Conservation (phyloP, 495 filamentous ascomycete genomes). For the Penicillium psychrofluorescens region DNA sequence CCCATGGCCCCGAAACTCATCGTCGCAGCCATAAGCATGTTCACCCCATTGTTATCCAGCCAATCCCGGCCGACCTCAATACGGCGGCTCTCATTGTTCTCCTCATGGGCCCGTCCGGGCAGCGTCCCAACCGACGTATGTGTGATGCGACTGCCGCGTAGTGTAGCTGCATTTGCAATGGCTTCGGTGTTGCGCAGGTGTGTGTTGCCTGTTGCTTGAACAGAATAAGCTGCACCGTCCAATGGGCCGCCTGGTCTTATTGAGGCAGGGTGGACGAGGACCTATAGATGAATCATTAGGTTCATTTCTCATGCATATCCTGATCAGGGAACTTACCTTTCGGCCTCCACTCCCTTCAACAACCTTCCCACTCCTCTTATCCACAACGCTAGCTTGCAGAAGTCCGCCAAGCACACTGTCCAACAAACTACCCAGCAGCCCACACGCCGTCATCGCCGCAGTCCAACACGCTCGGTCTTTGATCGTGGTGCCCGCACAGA, state of each 20-base stretch:
- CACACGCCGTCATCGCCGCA: slow-evolving; percentile 59
- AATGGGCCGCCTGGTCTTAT: slow-evolving; percentile 5
- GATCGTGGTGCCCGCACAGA: slow-evolving; percentile 50
- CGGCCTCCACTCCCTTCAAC: slow-evolving; percentile 80
- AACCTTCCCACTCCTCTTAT: slow-evolving; percentile 74
- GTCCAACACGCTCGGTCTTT: slow-evolving; percentile 48
- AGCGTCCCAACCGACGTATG: slow-evolving; percentile 6
- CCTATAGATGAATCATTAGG: slow-evolving; percentile 15
- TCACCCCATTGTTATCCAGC: slow-evolving; percentile 91
- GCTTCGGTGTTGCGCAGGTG: slow-evolving; percentile 20
- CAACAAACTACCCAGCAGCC: slow-evolving; percentile 68
- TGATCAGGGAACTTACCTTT: slow-evolving; percentile 51
- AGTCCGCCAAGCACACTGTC: slow-evolving; percentile 83
- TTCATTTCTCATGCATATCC: slow-evolving; percentile 1
- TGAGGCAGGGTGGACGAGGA: slow-evolving; percentile 31
- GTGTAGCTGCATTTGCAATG: slow-evolving; percentile 26
- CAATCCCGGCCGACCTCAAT: slow-evolving; percentile 68
- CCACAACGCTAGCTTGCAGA: slow-evolving; percentile 81
- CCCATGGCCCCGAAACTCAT: slow-evolving; percentile 80
- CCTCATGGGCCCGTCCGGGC: slow-evolving; percentile 14
- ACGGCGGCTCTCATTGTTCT: slow-evolving; percentile 56
- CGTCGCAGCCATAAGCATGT: slow-evolving; percentile 73
- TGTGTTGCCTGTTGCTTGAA: slow-evolving; percentile 5
- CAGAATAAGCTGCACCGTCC: not conserved
- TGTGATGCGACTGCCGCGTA: slow-evolving; percentile 15